phyloP scores from a whole-genome alignment of 75 land plant species.

The Selaginella moellendorffii region DNA sequence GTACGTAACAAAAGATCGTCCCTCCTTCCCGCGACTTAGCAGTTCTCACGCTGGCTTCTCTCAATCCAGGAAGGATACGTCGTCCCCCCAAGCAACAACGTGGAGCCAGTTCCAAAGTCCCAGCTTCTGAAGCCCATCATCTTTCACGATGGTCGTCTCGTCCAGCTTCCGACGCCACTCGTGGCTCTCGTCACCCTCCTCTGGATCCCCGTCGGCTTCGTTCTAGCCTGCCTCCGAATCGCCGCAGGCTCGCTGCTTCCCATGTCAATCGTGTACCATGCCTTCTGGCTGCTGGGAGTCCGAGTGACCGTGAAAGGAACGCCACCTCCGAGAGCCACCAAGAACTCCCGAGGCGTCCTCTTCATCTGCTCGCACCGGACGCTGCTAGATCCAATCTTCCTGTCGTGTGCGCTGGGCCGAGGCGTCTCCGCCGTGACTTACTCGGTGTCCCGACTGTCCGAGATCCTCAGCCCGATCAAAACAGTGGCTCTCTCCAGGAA shows the following conservation, averaged over 20 bases:
- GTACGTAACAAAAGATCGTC: background rate
- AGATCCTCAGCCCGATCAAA: constrained; percentile 69
- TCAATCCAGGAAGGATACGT: constrained; percentile 47
- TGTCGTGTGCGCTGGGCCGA: constrained; percentile 52
- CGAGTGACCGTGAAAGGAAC: constrained; percentile 17
- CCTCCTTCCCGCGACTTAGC: too few relatives aligned
- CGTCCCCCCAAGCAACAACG: constrained; percentile 25
- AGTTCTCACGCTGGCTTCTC: too few relatives aligned
- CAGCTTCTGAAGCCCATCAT: constrained; percentile 14
- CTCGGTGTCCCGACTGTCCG: constrained; percentile 69
- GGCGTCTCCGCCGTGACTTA: constrained; percentile 78
- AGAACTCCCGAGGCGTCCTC: background rate
- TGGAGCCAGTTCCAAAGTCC: constrained; percentile 23
- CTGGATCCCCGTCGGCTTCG: constrained; percentile 19
- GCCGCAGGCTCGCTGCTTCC: constrained; percentile 16
- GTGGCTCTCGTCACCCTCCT: constrained; percentile 15
- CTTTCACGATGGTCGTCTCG: constrained; percentile 28
- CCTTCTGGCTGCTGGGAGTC: constrained; percentile 13
- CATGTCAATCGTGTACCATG: background rate
- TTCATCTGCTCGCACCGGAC: constrained; percentile 21
- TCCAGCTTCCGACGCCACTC: constrained; percentile 18
- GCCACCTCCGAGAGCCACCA: constrained; percentile 27
- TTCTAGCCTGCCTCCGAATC: constrained; percentile 16
- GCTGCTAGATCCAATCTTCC: constrained; percentile 25
- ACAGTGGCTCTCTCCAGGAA: constrained; percentile 66